Evolutionary conservation across 768 basidiomycete genomes (phyloP).

Genomic region (Lactifluus hygrophoroides): DNA sequence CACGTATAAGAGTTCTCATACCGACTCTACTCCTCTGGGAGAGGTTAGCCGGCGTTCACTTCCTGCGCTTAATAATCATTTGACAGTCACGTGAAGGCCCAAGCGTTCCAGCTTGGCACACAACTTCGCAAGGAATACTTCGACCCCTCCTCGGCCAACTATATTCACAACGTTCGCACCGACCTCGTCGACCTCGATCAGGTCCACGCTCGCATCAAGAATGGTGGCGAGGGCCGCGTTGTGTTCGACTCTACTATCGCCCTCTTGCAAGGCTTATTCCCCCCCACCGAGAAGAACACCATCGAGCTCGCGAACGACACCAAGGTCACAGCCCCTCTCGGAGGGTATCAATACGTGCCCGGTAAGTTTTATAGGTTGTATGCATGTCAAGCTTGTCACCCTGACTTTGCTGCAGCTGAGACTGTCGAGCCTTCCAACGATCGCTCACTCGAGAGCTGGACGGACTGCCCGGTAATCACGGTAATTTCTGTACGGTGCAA

Average conservation of each 20-base stretch:
- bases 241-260: constrained; percentile 84
- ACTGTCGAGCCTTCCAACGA: constrained; percentile 82
- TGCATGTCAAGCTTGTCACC: not conserved
- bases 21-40: constrained; percentile 69
- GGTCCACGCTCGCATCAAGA: constrained; percentile 72
- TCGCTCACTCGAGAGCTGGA: constrained; percentile 79
- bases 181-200: constrained; percentile 68
- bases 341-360: constrained; percentile 85
- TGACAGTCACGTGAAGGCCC: constrained; percentile 35
- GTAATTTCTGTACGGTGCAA: not conserved
- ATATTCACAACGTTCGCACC: constrained; percentile 53
- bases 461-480: constrained; percentile 42
- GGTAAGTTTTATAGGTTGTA: constrained; percentile 29
- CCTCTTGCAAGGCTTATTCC: constrained; percentile 78
- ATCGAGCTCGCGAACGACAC: constrained; percentile 74
- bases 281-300: constrained; percentile 64
- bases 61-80: not conserved
- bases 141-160: constrained; percentile 54
- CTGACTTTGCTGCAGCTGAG: constrained; percentile 42
- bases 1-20: constrained; percentile 52
- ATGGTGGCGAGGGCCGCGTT: constrained; percentile 75
- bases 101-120: constrained; percentile 58
- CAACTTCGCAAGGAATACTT: constrained; percentile 61
- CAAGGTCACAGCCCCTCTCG: constrained; percentile 60
- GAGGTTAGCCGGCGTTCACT: constrained; percentile 37